Percentiles rank a stretch among this genome's conserved stretches.
These are phyloP conservation scores for Coriaria nepalensis DNA, from an alignment of 306 rosid species.

Conservation along the genomic window DNA sequence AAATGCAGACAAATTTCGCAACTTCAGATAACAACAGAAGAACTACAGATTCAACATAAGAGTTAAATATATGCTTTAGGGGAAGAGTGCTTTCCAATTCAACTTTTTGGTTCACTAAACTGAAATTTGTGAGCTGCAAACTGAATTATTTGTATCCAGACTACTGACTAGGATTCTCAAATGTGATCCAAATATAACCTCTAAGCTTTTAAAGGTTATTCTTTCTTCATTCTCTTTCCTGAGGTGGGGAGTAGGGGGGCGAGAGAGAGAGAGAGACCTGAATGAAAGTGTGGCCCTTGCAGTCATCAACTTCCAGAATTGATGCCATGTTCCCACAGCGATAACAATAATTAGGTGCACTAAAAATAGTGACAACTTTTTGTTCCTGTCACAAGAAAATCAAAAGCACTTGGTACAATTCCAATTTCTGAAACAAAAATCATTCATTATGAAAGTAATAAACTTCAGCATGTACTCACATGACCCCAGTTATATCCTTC, in stretches of 20 bases:
- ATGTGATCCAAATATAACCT: too few species aligned
- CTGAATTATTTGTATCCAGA: too few species aligned
- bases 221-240: neutral
- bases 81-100: too few species aligned
- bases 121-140: too few species aligned
- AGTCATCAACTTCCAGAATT: slow-evolving; percentile 85
- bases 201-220: neutral
- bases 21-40: neutral
- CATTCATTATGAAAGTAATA: neutral
- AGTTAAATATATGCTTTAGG: neutral
- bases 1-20: slow-evolving; percentile 17
- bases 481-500: slow-evolving; percentile 97
- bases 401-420: slow-evolving; percentile 1
- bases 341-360: slow-evolving; percentile 92
- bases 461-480: slow-evolving; percentile 28
- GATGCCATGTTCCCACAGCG: slow-evolving; percentile 98
- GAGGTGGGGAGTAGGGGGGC: neutral
- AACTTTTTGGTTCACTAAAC: too few species aligned
- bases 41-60: neutral
- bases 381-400: slow-evolving; percentile 47
- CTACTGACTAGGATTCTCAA: too few species aligned
- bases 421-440: slow-evolving; percentile 5
- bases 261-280: slow-evolving; percentile 37
- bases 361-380: slow-evolving; percentile 90
- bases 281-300: slow-evolving; percentile 91